phyloP scores from a whole-genome alignment of 257 asterid genomes.

The Phtheirospermum japonicum region DNA sequence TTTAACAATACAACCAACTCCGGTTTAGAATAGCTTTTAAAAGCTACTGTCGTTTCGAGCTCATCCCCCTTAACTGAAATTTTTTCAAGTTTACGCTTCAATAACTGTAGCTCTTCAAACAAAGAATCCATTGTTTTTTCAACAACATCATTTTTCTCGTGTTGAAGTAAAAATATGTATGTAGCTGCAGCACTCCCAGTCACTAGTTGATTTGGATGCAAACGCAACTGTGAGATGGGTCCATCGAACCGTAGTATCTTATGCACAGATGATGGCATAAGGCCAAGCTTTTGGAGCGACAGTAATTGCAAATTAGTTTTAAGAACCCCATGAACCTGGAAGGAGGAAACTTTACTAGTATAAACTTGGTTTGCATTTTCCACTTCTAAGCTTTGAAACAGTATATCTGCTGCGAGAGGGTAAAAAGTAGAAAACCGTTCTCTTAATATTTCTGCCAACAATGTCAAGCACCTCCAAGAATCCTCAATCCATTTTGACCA shows the following conservation, averaged over 20 bases:
- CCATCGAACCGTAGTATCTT: slow-evolving; percentile 64
- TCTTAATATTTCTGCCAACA: slow-evolving; percentile 92
- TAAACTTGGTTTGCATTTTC: slow-evolving; percentile 39
- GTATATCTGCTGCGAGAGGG: slow-evolving; percentile 68
- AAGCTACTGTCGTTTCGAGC: slow-evolving; percentile 31
- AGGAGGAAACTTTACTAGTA: slow-evolving; percentile 49
- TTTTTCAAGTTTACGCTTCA: slow-evolving; percentile 49
- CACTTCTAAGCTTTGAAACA: slow-evolving; percentile 81
- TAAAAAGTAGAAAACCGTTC: slow-evolving; percentile 79
- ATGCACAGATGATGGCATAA: slow-evolving; percentile 67
- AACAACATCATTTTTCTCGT: slow-evolving; percentile 65
- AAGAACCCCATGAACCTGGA: slow-evolving; percentile 94
- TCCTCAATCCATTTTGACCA: slow-evolving; percentile 96
- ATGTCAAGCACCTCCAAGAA: slow-evolving; percentile 97
- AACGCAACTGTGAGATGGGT: slow-evolving; percentile 80
- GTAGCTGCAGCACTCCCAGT: slow-evolving; percentile 93
- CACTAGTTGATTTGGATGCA: slow-evolving; percentile 93
- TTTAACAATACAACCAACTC: slow-evolving; percentile 70
- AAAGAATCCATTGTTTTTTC: slow-evolving; percentile 60
- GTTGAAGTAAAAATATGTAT: slow-evolving; percentile 86
- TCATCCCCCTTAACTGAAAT: slow-evolving; percentile 38
- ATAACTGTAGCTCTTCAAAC: slow-evolving; percentile 68
- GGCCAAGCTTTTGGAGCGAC: slow-evolving; percentile 94
- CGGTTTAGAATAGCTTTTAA: slow-evolving; percentile 46
- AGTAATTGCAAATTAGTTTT: slow-evolving; percentile 89